Evolutionary conservation across 495 filamentous ascomycete species (phyloP), one percentile per base, ranked within the genome.

Genomic region (Staphylotrichum longicolle): DNA sequence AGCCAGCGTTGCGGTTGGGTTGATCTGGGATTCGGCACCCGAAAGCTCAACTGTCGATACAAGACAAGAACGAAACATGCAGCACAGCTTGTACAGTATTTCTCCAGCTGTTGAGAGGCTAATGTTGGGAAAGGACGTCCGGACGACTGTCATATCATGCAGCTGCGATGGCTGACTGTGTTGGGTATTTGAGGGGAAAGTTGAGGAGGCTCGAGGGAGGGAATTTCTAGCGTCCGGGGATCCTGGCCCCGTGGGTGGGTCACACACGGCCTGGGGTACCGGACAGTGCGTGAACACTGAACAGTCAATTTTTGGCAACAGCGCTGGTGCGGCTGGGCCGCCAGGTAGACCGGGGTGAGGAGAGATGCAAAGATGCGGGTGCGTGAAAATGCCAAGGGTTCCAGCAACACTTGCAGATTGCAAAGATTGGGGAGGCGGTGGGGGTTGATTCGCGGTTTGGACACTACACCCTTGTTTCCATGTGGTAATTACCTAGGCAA

Each of bases 401-500:
- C 20, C 20, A 27, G 7, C 7, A 41, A 11, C 35, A 5, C 40
- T 20, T 8, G 7, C 34, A 55, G 54, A 15, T n/a, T 56, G 41
- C 12, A 32, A 14, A 10, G 5, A 57, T 11, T n/a, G 5, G 20
- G 10, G 42, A 30, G 7, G 37, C 10, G 42, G 54, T 34, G 32
- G 54, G 54, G 42, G 54, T 46, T 37, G 42, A 20, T 11, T 34
- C 32, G 35, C 15, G 20, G 20, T 54, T 7, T 20, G 35, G 8
- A 41, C 54, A 9, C 30, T n/a, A 33, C 33, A 48, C 46, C 56
- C 56, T 40, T 50, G 56, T 58, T 58, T 58, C 46, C 56, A 47
- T 58, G 37, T 58, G 56, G 56, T 58, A 58, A 58, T 58, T 48
- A 15, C 34, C 15, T 40, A 40, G 32, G 33, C n/a, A 48, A 32